Conservation (phyloP, 2,329 filamentous ascomycete species). For the Kalmusia sp. region DNA sequence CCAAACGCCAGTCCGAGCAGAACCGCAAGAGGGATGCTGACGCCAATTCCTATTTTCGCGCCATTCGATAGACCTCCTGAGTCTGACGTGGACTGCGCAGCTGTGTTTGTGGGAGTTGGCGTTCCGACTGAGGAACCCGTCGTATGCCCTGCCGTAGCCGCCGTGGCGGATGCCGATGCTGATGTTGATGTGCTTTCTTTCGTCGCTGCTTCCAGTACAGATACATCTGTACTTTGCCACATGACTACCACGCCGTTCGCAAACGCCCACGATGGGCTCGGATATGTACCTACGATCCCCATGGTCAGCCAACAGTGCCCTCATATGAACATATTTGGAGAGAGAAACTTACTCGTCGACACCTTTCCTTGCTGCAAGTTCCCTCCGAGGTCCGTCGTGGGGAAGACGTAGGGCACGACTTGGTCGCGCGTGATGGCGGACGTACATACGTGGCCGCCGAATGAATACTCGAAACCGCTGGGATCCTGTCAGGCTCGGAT, state of each 20-base stretch:
- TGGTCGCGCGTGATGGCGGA: background rate
- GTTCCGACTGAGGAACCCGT: background rate
- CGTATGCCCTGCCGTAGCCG: no score
- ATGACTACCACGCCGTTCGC: slow-evolving; percentile 1
- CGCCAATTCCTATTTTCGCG: background rate
- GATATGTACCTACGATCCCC: background rate
- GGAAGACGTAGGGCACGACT: background rate
- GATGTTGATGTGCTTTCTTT: background rate
- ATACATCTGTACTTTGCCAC: background rate
- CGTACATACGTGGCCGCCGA: background rate
- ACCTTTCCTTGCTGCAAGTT: background rate
- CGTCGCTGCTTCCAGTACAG: background rate
- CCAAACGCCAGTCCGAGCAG: background rate
- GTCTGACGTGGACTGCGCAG: background rate
- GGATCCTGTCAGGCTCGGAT: background rate
- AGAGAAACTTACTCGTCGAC: background rate
- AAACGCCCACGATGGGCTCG: background rate
- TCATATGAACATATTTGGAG: background rate
- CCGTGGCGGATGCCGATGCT: no score
- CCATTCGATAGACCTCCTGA: background rate
- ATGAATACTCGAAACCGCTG: background rate
- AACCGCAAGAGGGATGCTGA: background rate
- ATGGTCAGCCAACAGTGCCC: background rate
- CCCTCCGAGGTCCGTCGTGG: background rate
- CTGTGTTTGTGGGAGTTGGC: background rate